phyloP scores from a whole-genome alignment of 306 rosid species.

The Corylus americana region DNA sequence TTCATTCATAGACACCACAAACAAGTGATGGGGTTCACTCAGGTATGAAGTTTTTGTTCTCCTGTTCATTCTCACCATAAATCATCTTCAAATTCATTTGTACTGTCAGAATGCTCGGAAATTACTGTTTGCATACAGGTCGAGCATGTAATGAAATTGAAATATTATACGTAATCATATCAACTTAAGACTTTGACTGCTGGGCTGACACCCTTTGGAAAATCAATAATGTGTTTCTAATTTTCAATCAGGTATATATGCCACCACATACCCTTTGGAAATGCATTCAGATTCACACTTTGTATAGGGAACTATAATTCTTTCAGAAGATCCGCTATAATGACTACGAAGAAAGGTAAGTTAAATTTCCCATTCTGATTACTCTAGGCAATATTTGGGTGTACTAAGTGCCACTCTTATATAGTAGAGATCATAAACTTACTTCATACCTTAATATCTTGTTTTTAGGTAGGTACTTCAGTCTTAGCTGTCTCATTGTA shows the following conservation, averaged over 20 bases:
- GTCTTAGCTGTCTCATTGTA: neutral
- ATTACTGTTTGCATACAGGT: slow-evolving; percentile 6
- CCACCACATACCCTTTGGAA: slow-evolving; percentile 41
- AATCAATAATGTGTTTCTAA: slow-evolving; percentile 25
- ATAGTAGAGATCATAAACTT: neutral
- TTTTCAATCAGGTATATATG: slow-evolving; percentile 56
- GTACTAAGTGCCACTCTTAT: neutral
- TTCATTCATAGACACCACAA: too few relatives aligned
- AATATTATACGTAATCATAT: neutral
- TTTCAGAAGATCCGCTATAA: slow-evolving; percentile 50
- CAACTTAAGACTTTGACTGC: neutral
- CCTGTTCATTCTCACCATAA: neutral
- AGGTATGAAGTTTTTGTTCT: neutral
- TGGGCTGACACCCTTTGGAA: neutral
- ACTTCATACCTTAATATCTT: neutral
- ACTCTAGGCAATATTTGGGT: neutral
- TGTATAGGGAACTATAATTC: slow-evolving; percentile 46
- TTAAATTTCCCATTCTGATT: slow-evolving; percentile 10
- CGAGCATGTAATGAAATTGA: slow-evolving; percentile 18
- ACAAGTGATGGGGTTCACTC: too few relatives aligned
- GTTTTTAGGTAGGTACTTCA: neutral
- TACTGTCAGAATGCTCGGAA: neutral
- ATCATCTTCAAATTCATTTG: neutral
- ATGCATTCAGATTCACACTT: slow-evolving; percentile 46
- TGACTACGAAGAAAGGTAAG: slow-evolving; percentile 58